Conservation (phyloP, 2,329 filamentous ascomycete species). For the Aspergillus pseudonomiae region DNA sequence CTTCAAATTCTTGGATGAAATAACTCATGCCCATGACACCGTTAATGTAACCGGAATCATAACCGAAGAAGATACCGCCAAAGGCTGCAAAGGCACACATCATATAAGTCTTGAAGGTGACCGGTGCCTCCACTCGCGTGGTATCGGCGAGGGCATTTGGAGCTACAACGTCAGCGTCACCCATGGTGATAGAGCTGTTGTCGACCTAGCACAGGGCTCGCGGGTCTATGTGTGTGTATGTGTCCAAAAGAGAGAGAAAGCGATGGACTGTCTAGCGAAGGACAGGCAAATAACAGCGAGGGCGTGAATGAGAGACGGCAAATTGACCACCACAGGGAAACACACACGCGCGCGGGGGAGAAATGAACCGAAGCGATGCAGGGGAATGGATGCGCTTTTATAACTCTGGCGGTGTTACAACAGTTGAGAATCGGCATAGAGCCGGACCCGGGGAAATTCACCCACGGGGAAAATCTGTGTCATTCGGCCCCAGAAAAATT, state of each 20-base stretch:
- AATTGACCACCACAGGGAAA: background rate
- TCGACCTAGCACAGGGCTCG: background rate
- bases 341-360: background rate
- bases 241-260: background rate
- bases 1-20: conserved; percentile 48
- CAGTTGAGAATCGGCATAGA: conserved; percentile 12
- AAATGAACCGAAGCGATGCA: conserved; percentile 3
- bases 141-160: conserved; percentile 48
- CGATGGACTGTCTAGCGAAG: background rate
- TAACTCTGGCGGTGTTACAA: background rate
- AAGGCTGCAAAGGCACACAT: conserved; percentile 65
- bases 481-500: conserved; percentile 14
- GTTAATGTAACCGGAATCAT: conserved; percentile 60
- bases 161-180: conserved; percentile 25
- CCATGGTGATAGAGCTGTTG: conserved; percentile 22
- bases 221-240: background rate
- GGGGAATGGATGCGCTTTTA: conserved; percentile 4
- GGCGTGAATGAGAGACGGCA: background rate
- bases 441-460: conserved; percentile 18
- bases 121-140: conserved; percentile 60
- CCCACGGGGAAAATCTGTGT: conserved; percentile 20
- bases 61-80: conserved; percentile 64
- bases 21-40: conserved; percentile 55
- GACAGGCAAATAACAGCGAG: background rate
- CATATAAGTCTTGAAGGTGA: conserved; percentile 62